phyloP scores from a whole-genome alignment of 2,329 filamentous ascomycete species.

The Akanthomyces dipterigenus region DNA sequence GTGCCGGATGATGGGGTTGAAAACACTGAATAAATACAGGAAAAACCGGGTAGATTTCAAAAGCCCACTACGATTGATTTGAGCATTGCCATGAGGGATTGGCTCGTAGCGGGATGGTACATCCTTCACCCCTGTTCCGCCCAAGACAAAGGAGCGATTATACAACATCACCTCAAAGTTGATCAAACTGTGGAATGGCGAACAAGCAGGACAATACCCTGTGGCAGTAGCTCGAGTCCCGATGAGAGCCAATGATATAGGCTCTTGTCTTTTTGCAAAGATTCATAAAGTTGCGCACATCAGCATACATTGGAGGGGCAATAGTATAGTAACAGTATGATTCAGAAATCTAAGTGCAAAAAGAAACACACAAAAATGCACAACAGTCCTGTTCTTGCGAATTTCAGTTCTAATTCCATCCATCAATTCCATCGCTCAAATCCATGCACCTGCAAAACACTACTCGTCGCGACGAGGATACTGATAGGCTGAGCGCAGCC shows the following conservation, averaged over 20 bases:
- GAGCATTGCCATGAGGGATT: too few species aligned
- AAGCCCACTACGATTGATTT: not conserved
- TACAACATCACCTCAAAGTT: too few species aligned
- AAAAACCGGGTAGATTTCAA: not conserved
- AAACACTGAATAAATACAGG: not conserved
- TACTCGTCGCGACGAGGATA: not conserved
- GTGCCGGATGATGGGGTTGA: not conserved
- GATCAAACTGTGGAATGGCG: too few species aligned
- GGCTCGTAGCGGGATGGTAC: too few species aligned
- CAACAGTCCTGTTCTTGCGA: not conserved
- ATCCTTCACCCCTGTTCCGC: too few species aligned
- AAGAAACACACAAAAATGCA: not conserved
- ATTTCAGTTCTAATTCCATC: not conserved
- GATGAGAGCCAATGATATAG: too few species aligned
- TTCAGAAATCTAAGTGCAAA: not conserved
- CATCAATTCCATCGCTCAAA: not conserved
- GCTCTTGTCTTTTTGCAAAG: too few species aligned
- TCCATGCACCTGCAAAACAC: not conserved
- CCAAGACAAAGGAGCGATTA: too few species aligned
- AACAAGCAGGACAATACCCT: too few species aligned
- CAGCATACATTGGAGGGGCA: too few species aligned
- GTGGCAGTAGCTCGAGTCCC: too few species aligned
- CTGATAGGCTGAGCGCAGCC: constrained; percentile 7
- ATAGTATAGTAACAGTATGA: not conserved
- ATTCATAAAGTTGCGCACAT: too few species aligned